A percentile compares a stretch with the other conserved stretches of the same genome.
phyloP scores from a whole-genome alignment of 371 early-diverging fungal species.

The Mortierella sp. region DNA sequence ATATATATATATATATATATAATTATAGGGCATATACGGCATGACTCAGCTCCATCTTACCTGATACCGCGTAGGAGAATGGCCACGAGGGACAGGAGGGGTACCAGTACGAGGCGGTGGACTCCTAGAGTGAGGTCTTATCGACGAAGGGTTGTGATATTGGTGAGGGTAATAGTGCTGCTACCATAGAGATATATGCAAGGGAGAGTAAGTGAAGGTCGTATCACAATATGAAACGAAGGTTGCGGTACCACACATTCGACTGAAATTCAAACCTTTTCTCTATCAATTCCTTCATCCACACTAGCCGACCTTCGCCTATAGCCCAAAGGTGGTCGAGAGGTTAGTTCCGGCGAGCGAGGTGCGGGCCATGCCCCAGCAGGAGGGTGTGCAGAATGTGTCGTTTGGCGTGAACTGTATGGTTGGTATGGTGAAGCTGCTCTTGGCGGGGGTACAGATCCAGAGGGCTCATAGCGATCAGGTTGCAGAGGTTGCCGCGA shows the following conservation, averaged over 20 bases:
- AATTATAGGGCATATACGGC: background rate
- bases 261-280: constrained; percentile 27
- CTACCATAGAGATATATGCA: background rate
- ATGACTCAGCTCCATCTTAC: background rate
- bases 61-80: constrained; percentile 39
- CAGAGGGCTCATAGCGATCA: constrained; percentile 29
- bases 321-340: constrained; percentile 23
- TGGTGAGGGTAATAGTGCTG: constrained; percentile 30
- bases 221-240: too few relatives aligned
- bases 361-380: constrained; percentile 25
- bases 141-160: constrained; percentile 22
- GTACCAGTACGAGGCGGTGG: constrained; percentile 26
- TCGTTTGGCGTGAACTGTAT: constrained; percentile 11
- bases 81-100: constrained; percentile 18
- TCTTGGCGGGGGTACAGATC: constrained; percentile 14
- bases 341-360: constrained; percentile 32
- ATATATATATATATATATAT: background rate
- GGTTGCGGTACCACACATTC: background rate
- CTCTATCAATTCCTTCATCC: constrained; percentile 41
- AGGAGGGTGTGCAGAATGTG: constrained; percentile 19
- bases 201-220: background rate
- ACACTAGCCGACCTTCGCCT: constrained; percentile 42
- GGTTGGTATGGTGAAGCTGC: constrained; percentile 34
- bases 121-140: constrained; percentile 30
- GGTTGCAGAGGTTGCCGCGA: constrained; percentile 23